Evolutionary conservation across 306 rosid species (phyloP), one percentile per base, ranked within the genome.

Genomic region (Citrullus amarus): DNA sequence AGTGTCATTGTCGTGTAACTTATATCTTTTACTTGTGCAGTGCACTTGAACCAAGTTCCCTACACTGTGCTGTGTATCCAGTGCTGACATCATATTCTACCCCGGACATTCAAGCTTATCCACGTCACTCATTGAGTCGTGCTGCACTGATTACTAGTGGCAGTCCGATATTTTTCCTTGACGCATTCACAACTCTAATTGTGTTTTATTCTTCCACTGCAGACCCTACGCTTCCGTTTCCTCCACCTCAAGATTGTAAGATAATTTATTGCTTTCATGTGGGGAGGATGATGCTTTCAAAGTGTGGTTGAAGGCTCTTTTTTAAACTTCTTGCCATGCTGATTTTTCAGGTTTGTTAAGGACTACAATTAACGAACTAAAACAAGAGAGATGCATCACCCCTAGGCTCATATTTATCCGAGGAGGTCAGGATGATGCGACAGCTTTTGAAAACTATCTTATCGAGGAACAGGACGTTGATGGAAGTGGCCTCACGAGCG

Each of bases 191-290:
- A 30, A 83, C 91, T 84, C 83, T 95, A 59, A 78, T 95, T 78
- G 98, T 95, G 83, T 95, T 95, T 43, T 95, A 92, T 84, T 92
- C 97, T 62, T 95, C 96, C 5, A 90, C 93, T 16, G 96, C 97
- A 13, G 98, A 90, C 80, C 89, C 93, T 38, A 10, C 92, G 13
- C 87, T 94, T 75, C 95, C 93, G 75, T 95, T 85, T 83, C 98
- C 98, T 84, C 98, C 98, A 46, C 98, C 97, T 59, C 98, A 95
- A 55, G 96, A 92, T 76, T 95, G 98, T 95, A 84, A 92, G 92
- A 67, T 80, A 65, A 43, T 65, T 48, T 18, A 15, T 79, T 71
- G 75, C 55, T 50, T 78, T 79, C 73, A 68, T 54, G 57, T 48
- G 28, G 63, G 57, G 53, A 16, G 44, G 10, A 36, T 79, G 16